phyloP scores from a whole-genome alignment of 768 basidiomycete species.

The Leccinellum rugosiceps region DNA sequence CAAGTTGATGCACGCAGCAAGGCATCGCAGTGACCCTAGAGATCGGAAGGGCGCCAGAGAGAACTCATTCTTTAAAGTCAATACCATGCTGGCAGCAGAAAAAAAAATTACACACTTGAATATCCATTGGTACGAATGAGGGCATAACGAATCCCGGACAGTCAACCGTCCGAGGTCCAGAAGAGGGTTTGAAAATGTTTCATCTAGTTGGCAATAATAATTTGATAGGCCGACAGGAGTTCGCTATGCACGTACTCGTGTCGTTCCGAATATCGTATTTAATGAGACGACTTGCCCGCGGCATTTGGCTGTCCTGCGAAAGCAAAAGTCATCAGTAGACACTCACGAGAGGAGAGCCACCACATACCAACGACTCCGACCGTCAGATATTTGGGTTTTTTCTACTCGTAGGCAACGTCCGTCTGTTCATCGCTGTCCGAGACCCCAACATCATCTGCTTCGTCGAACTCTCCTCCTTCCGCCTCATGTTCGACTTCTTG shows the following conservation, averaged over 20 bases:
- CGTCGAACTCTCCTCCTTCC: conserved; percentile 15
- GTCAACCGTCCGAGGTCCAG: conserved; percentile 82
- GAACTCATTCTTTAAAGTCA: conserved; percentile 43
- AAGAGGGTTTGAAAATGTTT: conserved; percentile 96
- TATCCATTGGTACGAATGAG: conserved; percentile 75
- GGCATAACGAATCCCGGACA: conserved; percentile 96
- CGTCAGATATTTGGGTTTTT: conserved; percentile 63
- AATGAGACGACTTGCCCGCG: conserved; percentile 94
- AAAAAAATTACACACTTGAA: conserved; percentile 51
- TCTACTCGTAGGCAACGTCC: conserved; percentile 17
- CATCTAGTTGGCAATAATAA: conserved; percentile 47
- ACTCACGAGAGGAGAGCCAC: background rate
- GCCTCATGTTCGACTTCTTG: background rate
- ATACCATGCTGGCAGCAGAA: background rate
- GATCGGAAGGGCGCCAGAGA: conserved; percentile 71
- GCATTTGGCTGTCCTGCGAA: conserved; percentile 84
- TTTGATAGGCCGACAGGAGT: conserved; percentile 49
- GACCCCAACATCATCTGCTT: conserved; percentile 17
- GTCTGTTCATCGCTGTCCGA: conserved; percentile 12
- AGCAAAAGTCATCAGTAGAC: background rate
- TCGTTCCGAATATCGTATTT: conserved; percentile 84
- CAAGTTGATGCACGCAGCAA: conserved; percentile 72
- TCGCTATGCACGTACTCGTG: conserved; percentile 76
- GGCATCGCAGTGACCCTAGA: conserved; percentile 82
- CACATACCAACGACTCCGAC: conserved; percentile 72